Evolutionary conservation across 768 basidiomycete genomes (phyloP).

Genomic region (Lyophyllum atratum): DNA sequence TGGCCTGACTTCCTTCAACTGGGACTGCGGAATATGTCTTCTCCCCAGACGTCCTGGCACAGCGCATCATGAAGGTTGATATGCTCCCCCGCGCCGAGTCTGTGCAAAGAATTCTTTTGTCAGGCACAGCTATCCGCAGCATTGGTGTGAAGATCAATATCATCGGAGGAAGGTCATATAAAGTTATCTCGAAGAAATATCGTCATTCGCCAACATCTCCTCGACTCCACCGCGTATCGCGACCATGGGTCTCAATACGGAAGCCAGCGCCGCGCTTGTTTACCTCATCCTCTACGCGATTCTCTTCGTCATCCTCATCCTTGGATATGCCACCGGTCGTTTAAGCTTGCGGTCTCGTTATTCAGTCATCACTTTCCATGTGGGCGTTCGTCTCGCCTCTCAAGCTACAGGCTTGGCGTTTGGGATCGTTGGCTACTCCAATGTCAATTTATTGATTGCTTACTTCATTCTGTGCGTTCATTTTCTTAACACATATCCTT

Average conservation of each 20-base stretch:
- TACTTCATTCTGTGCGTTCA: slow-evolving; percentile 28
- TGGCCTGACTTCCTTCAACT: too few relatives aligned
- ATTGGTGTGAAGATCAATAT: slow-evolving; percentile 4
- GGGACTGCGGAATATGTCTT: too few relatives aligned
- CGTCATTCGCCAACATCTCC: neutral
- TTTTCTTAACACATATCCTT: neutral
- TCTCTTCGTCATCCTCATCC: slow-evolving; percentile 30
- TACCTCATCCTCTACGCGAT: slow-evolving; percentile 34
- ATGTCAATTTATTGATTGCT: slow-evolving; percentile 30
- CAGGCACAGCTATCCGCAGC: slow-evolving; percentile 1
- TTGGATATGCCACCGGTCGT: slow-evolving; percentile 26
- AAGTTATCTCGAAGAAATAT: neutral
- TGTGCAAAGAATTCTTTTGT: neutral
- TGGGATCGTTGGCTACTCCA: slow-evolving; percentile 30
- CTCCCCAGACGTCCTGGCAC: too few relatives aligned
- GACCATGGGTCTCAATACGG: slow-evolving; percentile 21
- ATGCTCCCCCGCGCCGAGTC: too few relatives aligned
- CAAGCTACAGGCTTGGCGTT: slow-evolving; percentile 37
- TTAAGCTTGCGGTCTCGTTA: slow-evolving; percentile 33
- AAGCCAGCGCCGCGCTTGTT: slow-evolving; percentile 31
- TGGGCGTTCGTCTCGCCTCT: slow-evolving; percentile 33
- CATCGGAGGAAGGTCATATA: neutral
- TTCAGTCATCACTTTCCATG: slow-evolving; percentile 32
- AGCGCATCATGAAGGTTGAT: neutral
- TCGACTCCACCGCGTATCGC: neutral